These are phyloP conservation scores for Aspergillus homomorphus DNA, from an alignment of 495 filamentous ascomycete species.

Conservation along the genomic window DNA sequence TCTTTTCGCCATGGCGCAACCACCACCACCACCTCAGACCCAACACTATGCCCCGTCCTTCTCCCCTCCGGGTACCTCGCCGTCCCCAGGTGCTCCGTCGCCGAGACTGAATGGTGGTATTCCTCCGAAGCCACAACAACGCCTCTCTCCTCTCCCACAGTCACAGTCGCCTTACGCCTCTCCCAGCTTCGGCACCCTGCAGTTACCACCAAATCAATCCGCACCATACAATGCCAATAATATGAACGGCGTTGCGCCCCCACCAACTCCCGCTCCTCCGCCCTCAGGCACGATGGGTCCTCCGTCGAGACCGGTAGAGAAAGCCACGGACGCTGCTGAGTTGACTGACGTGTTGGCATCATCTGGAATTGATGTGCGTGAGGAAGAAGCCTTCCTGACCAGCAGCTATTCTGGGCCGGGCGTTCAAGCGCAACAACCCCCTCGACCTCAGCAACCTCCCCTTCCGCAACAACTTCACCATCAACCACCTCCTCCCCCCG, in stretches of 20 bases:
- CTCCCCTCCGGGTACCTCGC: constrained; percentile 53
- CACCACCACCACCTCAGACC: constrained; percentile 36
- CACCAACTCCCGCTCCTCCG: constrained; percentile 30
- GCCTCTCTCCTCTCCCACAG: constrained; percentile 63
- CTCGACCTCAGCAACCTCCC: constrained; percentile 39
- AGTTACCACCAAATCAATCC: constrained; percentile 35
- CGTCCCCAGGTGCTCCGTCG: constrained; percentile 44
- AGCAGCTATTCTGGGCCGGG: constrained; percentile 53
- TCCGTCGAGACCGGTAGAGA: constrained; percentile 68
- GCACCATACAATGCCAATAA: constrained; percentile 31
- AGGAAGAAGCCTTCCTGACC: constrained; percentile 73
- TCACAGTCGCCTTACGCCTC: constrained; percentile 50
- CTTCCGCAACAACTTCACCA: constrained; percentile 38
- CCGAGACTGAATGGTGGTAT: constrained; percentile 38
- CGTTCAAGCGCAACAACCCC: constrained; percentile 40
- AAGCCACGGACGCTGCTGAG: constrained; percentile 65
- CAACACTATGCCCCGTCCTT: constrained; percentile 50
- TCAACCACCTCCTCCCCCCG: constrained; percentile 34
- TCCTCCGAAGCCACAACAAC: constrained; percentile 60
- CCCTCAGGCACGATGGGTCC: constrained; percentile 71
- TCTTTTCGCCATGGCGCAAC: constrained; percentile 60
- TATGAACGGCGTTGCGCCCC: constrained; percentile 31
- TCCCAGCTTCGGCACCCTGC: constrained; percentile 47
- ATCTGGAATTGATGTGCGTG: constrained; percentile 78
- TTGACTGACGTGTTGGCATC: constrained; percentile 73